A percentile compares a stretch with the other conserved stretches of the same genome.
phyloP scores from a whole-genome alignment of 1,139 yeast species.

The Yamadazyma siamensis region DNA sequence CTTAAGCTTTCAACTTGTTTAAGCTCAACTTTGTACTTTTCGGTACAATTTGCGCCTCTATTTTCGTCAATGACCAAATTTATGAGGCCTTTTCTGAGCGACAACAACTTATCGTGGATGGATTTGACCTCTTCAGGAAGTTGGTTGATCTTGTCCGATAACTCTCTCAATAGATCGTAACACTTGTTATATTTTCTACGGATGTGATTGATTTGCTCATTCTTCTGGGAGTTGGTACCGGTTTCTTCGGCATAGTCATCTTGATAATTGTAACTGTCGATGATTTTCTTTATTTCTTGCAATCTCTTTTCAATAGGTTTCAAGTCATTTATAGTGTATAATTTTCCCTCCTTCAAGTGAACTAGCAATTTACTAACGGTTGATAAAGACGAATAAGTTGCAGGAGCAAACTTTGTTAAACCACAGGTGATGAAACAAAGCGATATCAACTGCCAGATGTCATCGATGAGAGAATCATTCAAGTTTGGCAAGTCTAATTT shows the following conservation, averaged over 20 bases:
- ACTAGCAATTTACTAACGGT: conserved; percentile 80
- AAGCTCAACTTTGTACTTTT: conserved; percentile 17
- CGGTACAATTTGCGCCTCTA: conserved; percentile 2
- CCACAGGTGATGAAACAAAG: conserved; percentile 91
- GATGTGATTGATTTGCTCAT: conserved; percentile 56
- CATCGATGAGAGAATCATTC: conserved; percentile 78
- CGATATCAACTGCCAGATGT: conserved; percentile 81
- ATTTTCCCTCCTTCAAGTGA: conserved; percentile 76
- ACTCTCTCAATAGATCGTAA: conserved; percentile 47
- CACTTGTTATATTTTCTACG: conserved; percentile 60
- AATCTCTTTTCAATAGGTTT: conserved; percentile 70
- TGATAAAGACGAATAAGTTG: conserved; percentile 83
- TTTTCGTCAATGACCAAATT: conserved; percentile 26
- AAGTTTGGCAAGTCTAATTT: conserved; percentile 34
- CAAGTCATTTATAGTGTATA: conserved; percentile 80
- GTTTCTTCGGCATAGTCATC: conserved; percentile 26
- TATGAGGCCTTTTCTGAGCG: conserved; percentile 32
- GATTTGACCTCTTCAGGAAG: conserved; percentile 54
- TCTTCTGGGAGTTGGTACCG: conserved; percentile 23
- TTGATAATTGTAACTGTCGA: conserved; percentile 36
- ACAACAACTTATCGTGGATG: conserved; percentile 46
- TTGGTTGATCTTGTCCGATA: conserved; percentile 52
- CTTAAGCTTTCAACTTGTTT: conserved; percentile 30
- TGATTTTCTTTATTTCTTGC: conserved; percentile 62
- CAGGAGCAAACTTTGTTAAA: conserved; percentile 83